A percentile compares a stretch with the other conserved stretches of the same genome.
Evolutionary conservation across 768 basidiomycete species (phyloP).

Genomic region (Auriscalpium microsporum): DNA sequence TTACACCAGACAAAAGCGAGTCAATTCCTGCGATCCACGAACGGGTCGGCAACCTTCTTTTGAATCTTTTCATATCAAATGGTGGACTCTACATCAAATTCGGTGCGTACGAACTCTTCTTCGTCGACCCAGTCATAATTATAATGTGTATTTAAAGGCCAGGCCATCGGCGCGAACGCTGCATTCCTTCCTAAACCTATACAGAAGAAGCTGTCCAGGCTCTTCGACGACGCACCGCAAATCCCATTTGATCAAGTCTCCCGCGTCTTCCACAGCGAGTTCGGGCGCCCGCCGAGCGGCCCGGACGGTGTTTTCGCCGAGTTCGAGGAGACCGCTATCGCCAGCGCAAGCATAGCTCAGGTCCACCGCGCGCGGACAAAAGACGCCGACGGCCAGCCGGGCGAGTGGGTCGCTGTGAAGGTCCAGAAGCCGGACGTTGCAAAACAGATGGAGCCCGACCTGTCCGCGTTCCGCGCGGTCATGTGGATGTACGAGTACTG

Average conservation of each 20-base stretch:
- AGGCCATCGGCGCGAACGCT: constrained; percentile 79
- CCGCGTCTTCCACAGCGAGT: constrained; percentile 59
- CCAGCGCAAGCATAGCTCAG: constrained; percentile 88
- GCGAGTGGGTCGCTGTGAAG: constrained; percentile 84
- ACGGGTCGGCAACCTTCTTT: constrained; percentile 73
- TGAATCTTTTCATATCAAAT: constrained; percentile 69
- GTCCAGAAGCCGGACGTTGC: constrained; percentile 84
- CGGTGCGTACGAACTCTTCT: constrained; percentile 31
- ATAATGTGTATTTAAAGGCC: constrained; percentile 32
- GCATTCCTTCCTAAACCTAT: constrained; percentile 78
- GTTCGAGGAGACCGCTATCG: constrained; percentile 71
- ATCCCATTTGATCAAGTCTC: constrained; percentile 65
- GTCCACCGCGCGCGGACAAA: constrained; percentile 73
- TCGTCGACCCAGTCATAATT: not conserved
- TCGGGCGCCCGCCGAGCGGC: constrained; percentile 54
- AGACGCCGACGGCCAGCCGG: constrained; percentile 21
- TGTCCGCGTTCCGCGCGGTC: constrained; percentile 57
- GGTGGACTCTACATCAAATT: constrained; percentile 85
- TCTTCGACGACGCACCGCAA: constrained; percentile 87
- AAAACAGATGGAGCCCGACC: constrained; percentile 81
- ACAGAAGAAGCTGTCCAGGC: constrained; percentile 69
- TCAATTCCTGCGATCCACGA: constrained; percentile 76
- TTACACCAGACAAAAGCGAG: constrained; percentile 61
- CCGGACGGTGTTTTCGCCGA: constrained; percentile 69
- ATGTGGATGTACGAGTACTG: constrained; percentile 77